Evolutionary conservation across 2,329 filamentous ascomycete genomes (phyloP).

Genomic region (Hysterium pulicare): DNA sequence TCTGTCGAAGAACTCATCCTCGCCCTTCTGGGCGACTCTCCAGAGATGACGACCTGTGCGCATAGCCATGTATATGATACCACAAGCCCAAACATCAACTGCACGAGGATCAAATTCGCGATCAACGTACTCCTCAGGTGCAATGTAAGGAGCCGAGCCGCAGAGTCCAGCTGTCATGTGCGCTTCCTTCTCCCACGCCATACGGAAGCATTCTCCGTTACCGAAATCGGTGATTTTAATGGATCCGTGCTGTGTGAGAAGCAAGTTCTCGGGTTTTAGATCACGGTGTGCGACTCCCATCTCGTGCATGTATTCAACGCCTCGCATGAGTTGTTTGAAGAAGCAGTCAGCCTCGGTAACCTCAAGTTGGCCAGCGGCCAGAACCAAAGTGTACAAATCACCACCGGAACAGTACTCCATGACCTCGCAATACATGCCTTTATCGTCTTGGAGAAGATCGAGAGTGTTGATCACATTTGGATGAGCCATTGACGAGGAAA

Average conservation of each 20-base stretch:
- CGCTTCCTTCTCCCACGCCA: slow-evolving; percentile 98
- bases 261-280: slow-evolving; percentile 92
- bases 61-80: slow-evolving; percentile 99
- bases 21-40: slow-evolving; percentile 94
- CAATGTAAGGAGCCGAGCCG: slow-evolving; percentile 94
- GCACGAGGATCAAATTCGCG: slow-evolving; percentile 95
- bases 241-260: slow-evolving; percentile 85
- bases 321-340: slow-evolving; percentile 99
- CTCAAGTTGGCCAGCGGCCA: slow-evolving; percentile 87
- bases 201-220: slow-evolving; percentile 97
- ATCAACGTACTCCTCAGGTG: slow-evolving; percentile 92
- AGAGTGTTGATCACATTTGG: slow-evolving; percentile 98
- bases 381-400: slow-evolving; percentile 88
- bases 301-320: slow-evolving; percentile 98
- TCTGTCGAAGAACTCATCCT: slow-evolving; percentile 94
- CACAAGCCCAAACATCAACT: slow-evolving; percentile 98
- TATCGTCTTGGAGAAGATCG: slow-evolving; percentile 90
- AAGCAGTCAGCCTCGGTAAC: slow-evolving; percentile 94
- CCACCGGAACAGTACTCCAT: slow-evolving; percentile 99
- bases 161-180: slow-evolving; percentile 98
- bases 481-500: slow-evolving; percentile 92
- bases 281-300: slow-evolving; percentile 98
- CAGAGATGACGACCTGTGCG: slow-evolving; percentile 91
- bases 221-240: slow-evolving; percentile 99
- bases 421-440: slow-evolving; percentile 97